A percentile compares a stretch with the other conserved stretches of the same genome.
Conservation (phyloP, 108 stramenopile species). For the Conticribra guillardii region DNA sequence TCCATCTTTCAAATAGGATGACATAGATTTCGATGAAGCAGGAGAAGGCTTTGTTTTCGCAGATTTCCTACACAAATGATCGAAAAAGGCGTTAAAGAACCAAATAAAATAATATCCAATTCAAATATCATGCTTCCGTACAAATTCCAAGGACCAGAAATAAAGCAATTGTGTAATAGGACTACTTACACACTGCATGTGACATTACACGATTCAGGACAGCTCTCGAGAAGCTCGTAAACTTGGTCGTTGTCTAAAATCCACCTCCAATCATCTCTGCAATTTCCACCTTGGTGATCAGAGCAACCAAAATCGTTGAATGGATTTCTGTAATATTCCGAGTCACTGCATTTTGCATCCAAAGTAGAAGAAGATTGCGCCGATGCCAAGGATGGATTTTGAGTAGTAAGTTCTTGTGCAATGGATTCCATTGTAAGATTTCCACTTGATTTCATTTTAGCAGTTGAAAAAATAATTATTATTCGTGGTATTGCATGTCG, state of each 20-base stretch:
- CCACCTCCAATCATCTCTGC: constrained; percentile 4
- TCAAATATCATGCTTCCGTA: too few relatives aligned
- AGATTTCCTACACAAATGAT: neutral
- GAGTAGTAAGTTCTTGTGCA: too few relatives aligned
- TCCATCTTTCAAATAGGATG: neutral
- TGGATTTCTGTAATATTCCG: constrained; percentile 18
- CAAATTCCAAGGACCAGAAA: too few relatives aligned
- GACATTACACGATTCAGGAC: constrained; percentile 12
- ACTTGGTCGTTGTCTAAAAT: constrained; percentile 8
- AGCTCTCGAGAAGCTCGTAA: constrained; percentile 14
- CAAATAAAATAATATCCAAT: too few relatives aligned
- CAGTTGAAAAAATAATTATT: too few relatives aligned
- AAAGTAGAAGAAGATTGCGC: neutral
- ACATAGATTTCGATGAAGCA: neutral
- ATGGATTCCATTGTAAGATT: too few relatives aligned
- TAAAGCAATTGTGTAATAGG: too few relatives aligned
- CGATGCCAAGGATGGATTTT: too few relatives aligned
- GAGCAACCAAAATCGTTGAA: constrained; percentile 19
- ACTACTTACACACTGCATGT: neutral
- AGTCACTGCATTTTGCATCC: constrained; percentile 9
- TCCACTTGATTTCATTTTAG: too few relatives aligned
- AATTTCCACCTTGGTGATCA: constrained; percentile 6
- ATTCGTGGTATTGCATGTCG: too few relatives aligned
- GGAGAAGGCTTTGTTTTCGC: neutral
- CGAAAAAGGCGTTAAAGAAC: neutral